These are phyloP conservation scores for Suhomyces atakaporum DNA, from an alignment of 1,139 yeast species.

Conservation along the genomic window DNA sequence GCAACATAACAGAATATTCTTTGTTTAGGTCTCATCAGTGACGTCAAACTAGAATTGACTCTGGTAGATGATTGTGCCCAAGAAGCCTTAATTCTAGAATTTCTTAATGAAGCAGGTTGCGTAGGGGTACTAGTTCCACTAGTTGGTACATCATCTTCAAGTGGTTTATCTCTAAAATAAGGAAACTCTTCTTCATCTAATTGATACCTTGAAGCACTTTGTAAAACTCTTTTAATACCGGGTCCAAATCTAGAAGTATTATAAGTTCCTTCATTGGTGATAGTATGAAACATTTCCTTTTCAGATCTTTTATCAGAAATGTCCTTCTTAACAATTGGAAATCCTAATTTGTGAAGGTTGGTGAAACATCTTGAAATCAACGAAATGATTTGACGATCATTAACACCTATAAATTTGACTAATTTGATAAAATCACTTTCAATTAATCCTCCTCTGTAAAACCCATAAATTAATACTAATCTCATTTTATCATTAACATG, in stretches of 20 bases:
- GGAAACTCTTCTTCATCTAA: conserved; percentile 67
- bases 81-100: conserved; percentile 74
- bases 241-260: conserved; percentile 80
- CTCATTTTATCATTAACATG: conserved; percentile 70
- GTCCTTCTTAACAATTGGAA: conserved; percentile 57
- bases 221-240: conserved; percentile 62
- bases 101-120: conserved; percentile 53
- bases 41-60: conserved; percentile 19
- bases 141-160: conserved; percentile 52
- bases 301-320: conserved; percentile 41
- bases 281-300: conserved; percentile 60
- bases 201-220: conserved; percentile 46
- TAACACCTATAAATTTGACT: conserved; percentile 66
- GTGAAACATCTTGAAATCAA: conserved; percentile 53
- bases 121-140: conserved; percentile 8
- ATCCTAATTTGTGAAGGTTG: conserved; percentile 69
- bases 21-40: conserved; percentile 53
- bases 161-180: conserved; percentile 74
- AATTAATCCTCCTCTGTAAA: conserved; percentile 83
- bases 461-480: conserved; percentile 72
- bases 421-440: conserved; percentile 74
- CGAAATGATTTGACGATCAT: conserved; percentile 54
- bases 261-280: conserved; percentile 64
- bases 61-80: conserved; percentile 67
- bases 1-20: conserved; percentile 78